These are phyloP conservation scores for Sporothrix protearum DNA, from an alignment of 2,329 filamentous ascomycete species.

Conservation along the genomic window DNA sequence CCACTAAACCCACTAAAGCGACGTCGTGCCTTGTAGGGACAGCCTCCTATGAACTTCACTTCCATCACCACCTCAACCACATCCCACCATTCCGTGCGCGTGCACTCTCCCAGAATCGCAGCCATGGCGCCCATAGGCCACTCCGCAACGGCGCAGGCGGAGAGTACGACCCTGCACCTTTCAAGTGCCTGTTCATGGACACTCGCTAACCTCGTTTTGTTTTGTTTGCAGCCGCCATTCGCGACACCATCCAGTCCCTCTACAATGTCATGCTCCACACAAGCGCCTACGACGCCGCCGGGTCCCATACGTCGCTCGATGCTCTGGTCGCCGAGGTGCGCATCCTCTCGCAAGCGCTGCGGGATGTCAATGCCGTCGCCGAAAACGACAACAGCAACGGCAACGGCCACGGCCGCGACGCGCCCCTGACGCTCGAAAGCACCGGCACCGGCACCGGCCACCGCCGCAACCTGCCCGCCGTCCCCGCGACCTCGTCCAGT, in stretches of 20 bases:
- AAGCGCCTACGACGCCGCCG: slow-evolving; percentile 54
- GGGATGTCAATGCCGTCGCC: slow-evolving; percentile 42
- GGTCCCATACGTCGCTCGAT: slow-evolving; percentile 49
- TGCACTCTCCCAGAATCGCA: slow-evolving; percentile 3
- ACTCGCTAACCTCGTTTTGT: not conserved
- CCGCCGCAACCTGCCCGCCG: slow-evolving; percentile 42
- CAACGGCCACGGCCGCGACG: not conserved
- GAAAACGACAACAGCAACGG: slow-evolving; percentile 2
- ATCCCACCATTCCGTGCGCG: not conserved
- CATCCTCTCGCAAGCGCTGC: slow-evolving; percentile 41
- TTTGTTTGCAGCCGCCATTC: slow-evolving; percentile 25
- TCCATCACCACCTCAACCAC: not conserved
- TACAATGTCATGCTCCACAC: slow-evolving; percentile 63
- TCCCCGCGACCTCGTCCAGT: slow-evolving; percentile 63
- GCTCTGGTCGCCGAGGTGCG: slow-evolving; percentile 55
- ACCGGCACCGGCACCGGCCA: not conserved
- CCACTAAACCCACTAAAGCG: slow-evolving; percentile 5
- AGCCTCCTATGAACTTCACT: not conserved
- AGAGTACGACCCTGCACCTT: slow-evolving; percentile 22
- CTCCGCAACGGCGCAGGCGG: slow-evolving; percentile 25
- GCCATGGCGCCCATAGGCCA: slow-evolving; percentile 43
- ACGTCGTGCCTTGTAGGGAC: not conserved
- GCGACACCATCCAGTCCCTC: slow-evolving; percentile 58
- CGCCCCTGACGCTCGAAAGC: not conserved
- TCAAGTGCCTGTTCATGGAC: not conserved